phyloP scores from a whole-genome alignment of 225 moss, liverwort and hornwort genomes.

The Takakia lepidozioides region DNA sequence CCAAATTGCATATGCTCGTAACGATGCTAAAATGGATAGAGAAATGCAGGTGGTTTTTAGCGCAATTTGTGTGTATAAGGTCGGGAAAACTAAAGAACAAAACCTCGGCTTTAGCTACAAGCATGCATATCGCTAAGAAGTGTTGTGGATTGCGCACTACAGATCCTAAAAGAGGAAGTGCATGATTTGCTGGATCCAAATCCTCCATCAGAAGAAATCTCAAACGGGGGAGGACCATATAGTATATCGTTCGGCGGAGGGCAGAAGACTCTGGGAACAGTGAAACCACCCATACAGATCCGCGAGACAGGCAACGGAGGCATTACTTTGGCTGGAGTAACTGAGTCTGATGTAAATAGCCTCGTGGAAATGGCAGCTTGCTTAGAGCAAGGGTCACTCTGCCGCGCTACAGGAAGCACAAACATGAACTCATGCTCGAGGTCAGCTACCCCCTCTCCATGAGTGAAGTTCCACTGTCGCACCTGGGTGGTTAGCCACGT shows the following conservation, averaged over 20 bases:
- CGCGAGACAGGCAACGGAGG: constrained; percentile 48
- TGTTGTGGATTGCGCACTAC: not conserved
- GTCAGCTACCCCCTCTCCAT: constrained; percentile 10
- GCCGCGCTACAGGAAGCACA: constrained; percentile 54
- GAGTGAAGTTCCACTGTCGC: not conserved
- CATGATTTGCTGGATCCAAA: constrained; percentile 47
- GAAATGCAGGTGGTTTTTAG: not conserved
- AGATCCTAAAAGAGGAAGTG: constrained; percentile 55
- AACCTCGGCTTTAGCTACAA: not conserved
- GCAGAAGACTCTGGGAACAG: constrained; percentile 14
- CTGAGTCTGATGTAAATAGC: constrained; percentile 40
- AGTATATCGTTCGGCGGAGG: constrained; percentile 24
- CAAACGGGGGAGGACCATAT: not conserved
- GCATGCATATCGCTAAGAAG: not conserved
- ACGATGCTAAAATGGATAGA: not conserved
- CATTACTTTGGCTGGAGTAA: constrained; percentile 48
- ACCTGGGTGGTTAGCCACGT: not conserved
- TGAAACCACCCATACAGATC: constrained; percentile 49
- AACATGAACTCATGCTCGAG: constrained; percentile 96
- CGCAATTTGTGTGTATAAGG: not conserved
- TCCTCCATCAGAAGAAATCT: constrained; percentile 28
- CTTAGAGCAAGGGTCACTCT: constrained; percentile 48
- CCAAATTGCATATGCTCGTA: not conserved
- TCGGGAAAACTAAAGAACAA: not conserved
- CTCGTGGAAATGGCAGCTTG: constrained; percentile 44